Evolutionary conservation across 164 flowering plant species (phyloP).

Genomic region (grape (Vitis vinifera)): ASM3070453v1 NC_081809.1:23268001-23268500

Average conservation of each 20-base stretch:
- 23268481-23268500: slow-evolving; percentile 34
- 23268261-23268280: slow-evolving; percentile 24
- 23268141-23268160: slow-evolving; percentile 28
- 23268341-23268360: slow-evolving; percentile 29
- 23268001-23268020: no score
- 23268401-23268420: slow-evolving; percentile 40
- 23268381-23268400: slow-evolving; percentile 33
- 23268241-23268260: slow-evolving; percentile 22
- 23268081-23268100: no score
- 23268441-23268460: background rate
- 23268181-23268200: slow-evolving; percentile 42
- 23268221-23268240: slow-evolving; percentile 27
- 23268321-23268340: slow-evolving; percentile 34
- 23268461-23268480: slow-evolving; percentile 20
- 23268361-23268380: slow-evolving; percentile 35
- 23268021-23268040: no score
- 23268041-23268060: no score
- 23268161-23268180: slow-evolving; percentile 34
- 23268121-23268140: slow-evolving; percentile 59
- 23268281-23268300: slow-evolving; percentile 23
- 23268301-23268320: slow-evolving; percentile 52
- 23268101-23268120: no score
- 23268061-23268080: no score
- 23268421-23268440: slow-evolving; percentile 12
- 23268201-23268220: slow-evolving; percentile 25